These are phyloP conservation scores for Kuraishia piskuri DNA, from an alignment of 805 yeast genomes.

Conservation along the genomic window DNA sequence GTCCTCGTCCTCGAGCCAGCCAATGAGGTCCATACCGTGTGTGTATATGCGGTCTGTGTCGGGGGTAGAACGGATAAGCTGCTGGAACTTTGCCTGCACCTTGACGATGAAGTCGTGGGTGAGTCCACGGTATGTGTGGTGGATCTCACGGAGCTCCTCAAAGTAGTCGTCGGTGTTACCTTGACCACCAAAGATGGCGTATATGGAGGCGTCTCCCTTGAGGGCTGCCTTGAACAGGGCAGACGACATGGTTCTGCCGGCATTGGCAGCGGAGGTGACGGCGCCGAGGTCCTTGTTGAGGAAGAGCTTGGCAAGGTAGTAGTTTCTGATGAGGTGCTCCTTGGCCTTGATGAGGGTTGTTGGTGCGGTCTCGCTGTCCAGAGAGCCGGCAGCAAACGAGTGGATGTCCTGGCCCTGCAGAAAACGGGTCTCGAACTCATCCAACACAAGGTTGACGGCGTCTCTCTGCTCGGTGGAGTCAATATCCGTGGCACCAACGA, in stretches of 20 bases:
- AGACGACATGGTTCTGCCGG: not conserved
- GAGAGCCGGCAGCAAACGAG: slow-evolving; percentile 68
- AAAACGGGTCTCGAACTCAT: slow-evolving; percentile 80
- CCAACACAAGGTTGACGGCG: slow-evolving; percentile 59
- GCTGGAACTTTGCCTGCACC: slow-evolving; percentile 60
- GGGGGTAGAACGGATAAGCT: slow-evolving; percentile 60
- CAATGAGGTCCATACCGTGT: slow-evolving; percentile 82
- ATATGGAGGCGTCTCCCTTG: slow-evolving; percentile 49
- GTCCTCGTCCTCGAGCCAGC: slow-evolving; percentile 82
- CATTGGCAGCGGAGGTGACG: slow-evolving; percentile 15
- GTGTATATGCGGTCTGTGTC: slow-evolving; percentile 85
- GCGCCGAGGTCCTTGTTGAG: slow-evolving; percentile 18
- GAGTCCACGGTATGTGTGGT: slow-evolving; percentile 68
- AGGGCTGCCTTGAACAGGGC: slow-evolving; percentile 60
- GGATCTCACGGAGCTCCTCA: slow-evolving; percentile 86
- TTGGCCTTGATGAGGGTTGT: slow-evolving; percentile 69
- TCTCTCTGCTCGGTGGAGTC: slow-evolving; percentile 30
- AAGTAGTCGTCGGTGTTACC: slow-evolving; percentile 98
- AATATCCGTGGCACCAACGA: slow-evolving; percentile 22
- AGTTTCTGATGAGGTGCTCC: slow-evolving; percentile 62
- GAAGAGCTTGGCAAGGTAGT: slow-evolving; percentile 38
- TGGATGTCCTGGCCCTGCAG: slow-evolving; percentile 77
- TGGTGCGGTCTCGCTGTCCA: slow-evolving; percentile 48
- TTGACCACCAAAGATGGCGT: slow-evolving; percentile 96
- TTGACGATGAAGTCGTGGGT: slow-evolving; percentile 61